These are phyloP conservation scores for Zygoascus biomembranicola DNA, from an alignment of 805 yeast species.

Conservation along the genomic window DNA sequence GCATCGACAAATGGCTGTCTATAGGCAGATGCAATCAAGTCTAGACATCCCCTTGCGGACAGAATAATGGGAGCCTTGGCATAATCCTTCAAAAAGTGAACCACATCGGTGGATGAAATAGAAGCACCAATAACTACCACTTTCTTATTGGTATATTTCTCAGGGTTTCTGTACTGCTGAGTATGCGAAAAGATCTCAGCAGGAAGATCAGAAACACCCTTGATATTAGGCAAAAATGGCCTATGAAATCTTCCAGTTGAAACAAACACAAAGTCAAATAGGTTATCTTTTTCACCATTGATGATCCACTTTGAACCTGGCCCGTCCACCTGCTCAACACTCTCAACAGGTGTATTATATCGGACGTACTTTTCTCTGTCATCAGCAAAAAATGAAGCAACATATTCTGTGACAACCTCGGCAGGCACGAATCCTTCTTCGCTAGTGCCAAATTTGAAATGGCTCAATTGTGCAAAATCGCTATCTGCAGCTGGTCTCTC, in stretches of 20 bases:
- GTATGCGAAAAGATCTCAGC: constrained; percentile 42
- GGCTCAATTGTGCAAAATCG: not conserved
- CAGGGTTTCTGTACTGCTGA: constrained; percentile 42
- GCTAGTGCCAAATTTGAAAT: constrained; percentile 2
- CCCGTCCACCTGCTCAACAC: constrained; percentile 20
- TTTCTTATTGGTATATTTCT: constrained; percentile 34
- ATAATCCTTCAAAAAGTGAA: constrained; percentile 35
- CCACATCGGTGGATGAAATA: constrained; percentile 67
- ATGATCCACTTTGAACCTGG: constrained; percentile 27
- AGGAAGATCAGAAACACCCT: constrained; percentile 37
- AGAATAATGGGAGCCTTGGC: constrained; percentile 5
- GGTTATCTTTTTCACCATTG: constrained; percentile 6
- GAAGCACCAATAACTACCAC: constrained; percentile 63
- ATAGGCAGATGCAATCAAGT: constrained; percentile 4
- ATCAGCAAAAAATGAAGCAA: constrained; percentile 1
- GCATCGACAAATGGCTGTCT: constrained; percentile 12
- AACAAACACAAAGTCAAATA: constrained; percentile 50
- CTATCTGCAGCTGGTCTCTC: not conserved
- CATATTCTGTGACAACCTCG: constrained; percentile 3
- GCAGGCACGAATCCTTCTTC: constrained; percentile 8
- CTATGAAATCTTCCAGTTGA: constrained; percentile 56
- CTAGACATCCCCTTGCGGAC: constrained; percentile 5
- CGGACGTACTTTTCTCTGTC: constrained; percentile 15
- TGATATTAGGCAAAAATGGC: constrained; percentile 47
- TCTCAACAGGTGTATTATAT: constrained; percentile 27